Percentiles rank a stretch among this genome's conserved stretches.
These are phyloP conservation scores for Gliomastix tumulicola DNA, from an alignment of 2,329 filamentous ascomycete species.

Conservation along the genomic window DNA sequence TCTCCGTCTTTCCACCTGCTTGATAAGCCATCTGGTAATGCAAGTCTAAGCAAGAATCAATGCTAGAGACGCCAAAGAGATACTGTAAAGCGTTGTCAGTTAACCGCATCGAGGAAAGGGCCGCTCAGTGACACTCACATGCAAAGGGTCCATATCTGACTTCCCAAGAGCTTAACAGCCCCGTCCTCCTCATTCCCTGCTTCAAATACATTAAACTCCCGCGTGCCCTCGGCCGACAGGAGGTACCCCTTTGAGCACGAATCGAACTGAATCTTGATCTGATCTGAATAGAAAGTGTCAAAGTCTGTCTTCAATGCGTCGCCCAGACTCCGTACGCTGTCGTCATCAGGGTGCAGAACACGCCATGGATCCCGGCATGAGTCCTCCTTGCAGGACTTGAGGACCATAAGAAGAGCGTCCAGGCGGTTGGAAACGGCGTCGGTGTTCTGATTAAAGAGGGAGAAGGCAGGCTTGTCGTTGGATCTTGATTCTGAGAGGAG, in stretches of 20 bases:
- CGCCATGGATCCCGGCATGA: conserved; percentile 48
- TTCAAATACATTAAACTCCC: conserved; percentile 9
- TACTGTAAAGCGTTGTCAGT: too few relatives aligned
- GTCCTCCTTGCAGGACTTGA: conserved; percentile 50
- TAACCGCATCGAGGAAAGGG: too few relatives aligned
- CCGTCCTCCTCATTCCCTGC: background rate
- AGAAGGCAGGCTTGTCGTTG: conserved; percentile 6
- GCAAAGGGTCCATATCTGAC: too few relatives aligned
- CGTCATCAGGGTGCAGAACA: conserved; percentile 43
- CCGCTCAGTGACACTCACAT: too few relatives aligned
- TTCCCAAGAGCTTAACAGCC: too few relatives aligned
- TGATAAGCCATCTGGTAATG: too few relatives aligned
- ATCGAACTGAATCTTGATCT: conserved; percentile 38
- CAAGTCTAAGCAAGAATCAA: too few relatives aligned
- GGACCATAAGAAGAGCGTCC: conserved; percentile 49
- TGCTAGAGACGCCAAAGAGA: too few relatives aligned
- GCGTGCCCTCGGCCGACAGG: conserved; percentile 44
- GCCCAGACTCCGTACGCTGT: conserved; percentile 37
- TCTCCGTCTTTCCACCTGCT: too few relatives aligned
- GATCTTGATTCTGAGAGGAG: too few relatives aligned
- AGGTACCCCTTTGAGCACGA: conserved; percentile 49
- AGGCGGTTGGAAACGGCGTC: conserved; percentile 40
- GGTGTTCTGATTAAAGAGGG: conserved; percentile 24
- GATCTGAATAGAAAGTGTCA: conserved; percentile 42
- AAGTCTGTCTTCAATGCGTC: conserved; percentile 40